A percentile compares a stretch with the other conserved stretches of the same genome.
These are phyloP conservation scores for Nakazawaea wickerhamii DNA, from an alignment of 805 yeast species.

Conservation along the genomic window DNA sequence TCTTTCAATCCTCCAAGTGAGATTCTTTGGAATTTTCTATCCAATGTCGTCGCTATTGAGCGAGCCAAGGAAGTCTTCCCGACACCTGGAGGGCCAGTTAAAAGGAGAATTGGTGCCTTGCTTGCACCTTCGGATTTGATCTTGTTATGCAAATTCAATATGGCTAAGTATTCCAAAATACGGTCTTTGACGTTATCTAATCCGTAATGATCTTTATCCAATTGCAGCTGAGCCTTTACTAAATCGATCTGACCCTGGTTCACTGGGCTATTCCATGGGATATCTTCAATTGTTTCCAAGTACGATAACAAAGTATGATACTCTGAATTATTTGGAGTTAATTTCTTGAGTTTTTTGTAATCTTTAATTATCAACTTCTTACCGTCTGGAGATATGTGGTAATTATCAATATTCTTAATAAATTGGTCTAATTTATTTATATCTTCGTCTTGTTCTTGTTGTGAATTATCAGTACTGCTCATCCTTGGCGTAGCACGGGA, in stretches of 20 bases:
- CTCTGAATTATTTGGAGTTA: conserved; percentile 56
- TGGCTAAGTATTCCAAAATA: conserved; percentile 74
- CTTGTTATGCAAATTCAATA: conserved; percentile 49
- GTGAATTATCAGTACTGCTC: too few relatives aligned
- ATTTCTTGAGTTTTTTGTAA: conserved; percentile 46
- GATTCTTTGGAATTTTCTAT: conserved; percentile 70
- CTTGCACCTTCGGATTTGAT: conserved; percentile 14
- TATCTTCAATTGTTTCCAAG: conserved; percentile 58
- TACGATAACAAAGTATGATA: conserved; percentile 60
- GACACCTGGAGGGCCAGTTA: conserved; percentile 93
- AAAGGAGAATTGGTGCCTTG: conserved; percentile 67
- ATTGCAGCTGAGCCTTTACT: conserved; percentile 42
- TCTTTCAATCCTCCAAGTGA: conserved; percentile 86
- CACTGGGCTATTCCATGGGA: conserved; percentile 43
- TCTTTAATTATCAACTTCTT: conserved; percentile 39
- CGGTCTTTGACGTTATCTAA: conserved; percentile 68
- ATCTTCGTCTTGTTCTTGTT: conserved; percentile 43
- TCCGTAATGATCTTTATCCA: conserved; percentile 78
- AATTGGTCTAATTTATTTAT: conserved; percentile 24
- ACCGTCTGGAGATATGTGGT: conserved; percentile 36
- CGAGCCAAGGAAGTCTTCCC: conserved; percentile 87
- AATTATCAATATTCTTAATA: conserved; percentile 25
- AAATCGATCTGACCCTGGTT: conserved; percentile 45
- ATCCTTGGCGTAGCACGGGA: too few relatives aligned
- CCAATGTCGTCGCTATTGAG: conserved; percentile 70